Conservation (phyloP, 768 basidiomycete species). For the Clitopilus hobsonii region DNA sequence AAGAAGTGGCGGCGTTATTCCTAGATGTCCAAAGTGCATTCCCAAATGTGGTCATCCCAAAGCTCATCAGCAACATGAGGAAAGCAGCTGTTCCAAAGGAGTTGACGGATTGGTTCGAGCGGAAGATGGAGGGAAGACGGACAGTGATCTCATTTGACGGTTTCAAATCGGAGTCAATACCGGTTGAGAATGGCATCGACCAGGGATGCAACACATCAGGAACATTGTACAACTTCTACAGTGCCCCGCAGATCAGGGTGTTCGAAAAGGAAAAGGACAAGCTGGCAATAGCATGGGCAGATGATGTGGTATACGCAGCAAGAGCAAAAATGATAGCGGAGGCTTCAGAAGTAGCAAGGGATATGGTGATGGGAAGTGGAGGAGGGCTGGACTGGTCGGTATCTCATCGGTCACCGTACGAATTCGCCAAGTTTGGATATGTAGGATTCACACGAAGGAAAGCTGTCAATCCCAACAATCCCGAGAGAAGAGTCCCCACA, state of each 20-base stretch:
- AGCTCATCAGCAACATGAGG: conserved; percentile 18
- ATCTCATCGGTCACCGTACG: neutral
- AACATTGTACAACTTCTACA: conserved; percentile 20
- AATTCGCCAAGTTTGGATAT: neutral
- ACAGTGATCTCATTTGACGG: conserved; percentile 23
- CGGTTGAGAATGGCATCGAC: conserved; percentile 14
- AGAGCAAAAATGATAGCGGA: conserved; percentile 5
- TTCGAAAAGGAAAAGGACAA: conserved; percentile 2
- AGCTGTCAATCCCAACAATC: no score
- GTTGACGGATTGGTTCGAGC: conserved; percentile 9
- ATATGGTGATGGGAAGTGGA: conserved; percentile 9
- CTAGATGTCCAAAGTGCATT: conserved; percentile 25
- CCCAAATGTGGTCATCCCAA: conserved; percentile 15
- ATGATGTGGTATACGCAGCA: conserved; percentile 10
- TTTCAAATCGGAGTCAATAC: conserved; percentile 14
- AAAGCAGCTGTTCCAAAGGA: conserved; percentile 15
- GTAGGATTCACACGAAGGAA: neutral
- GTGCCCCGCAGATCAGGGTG: conserved; percentile 14
- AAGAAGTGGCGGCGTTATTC: conserved; percentile 20
- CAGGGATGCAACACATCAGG: conserved; percentile 22
- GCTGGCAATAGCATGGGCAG: conserved; percentile 10
- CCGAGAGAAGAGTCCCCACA: neutral
- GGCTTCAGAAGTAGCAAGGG: neutral
- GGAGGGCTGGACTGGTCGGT: neutral
- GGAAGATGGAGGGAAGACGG: conserved; percentile 10